Evolutionary conservation across 2,329 filamentous ascomycete species (phyloP), one percentile per base, ranked within the genome.

Genomic region (Tolypocladium ovalisporum): DNA sequence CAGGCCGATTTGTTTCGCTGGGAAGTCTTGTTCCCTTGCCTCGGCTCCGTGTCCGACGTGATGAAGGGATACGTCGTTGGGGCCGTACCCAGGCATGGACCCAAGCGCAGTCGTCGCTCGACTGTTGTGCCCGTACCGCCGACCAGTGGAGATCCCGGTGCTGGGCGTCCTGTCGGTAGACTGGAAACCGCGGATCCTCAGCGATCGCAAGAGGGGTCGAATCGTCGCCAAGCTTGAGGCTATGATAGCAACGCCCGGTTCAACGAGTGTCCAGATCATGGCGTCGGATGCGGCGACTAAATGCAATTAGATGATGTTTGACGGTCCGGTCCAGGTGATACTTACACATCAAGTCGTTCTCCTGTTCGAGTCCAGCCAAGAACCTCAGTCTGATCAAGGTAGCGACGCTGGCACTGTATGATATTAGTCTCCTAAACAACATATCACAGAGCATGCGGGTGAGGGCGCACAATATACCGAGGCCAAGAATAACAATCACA

Each of bases 251-350:
- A 82, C 75, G 7, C 79, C 79, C 1, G 79, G 79, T 62, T 83
- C 80, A 56, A 82, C 70, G n/a, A 82, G 68, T 12, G 78, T 82
- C 80, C 80, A 83, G 8, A 82, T 72, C 74, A 80, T 79, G 39
- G 79, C 74, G 59, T 80, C 71, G 4, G 79, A 82, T 27, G 73
- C 76, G 55, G 73, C 71, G 64, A 73, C 78, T 80, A 52, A 10
- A 37, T 1, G 22, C 19, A 9, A 54, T 70, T 53, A 68, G 51
- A 36, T 22, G 6, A 12, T 22, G 17, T 12, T 29, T 15, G 19
- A 12, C 27, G 7, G 24, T 34, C 3, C 5, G 63, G 27, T 32
- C 22, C 8, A 12, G 47, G 39, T 22, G 19, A 17, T 17, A 59
- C 75, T 61, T 73, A 81, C 79, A 79, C 36, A 81, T 65, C 19